Evolutionary conservation across 1,284 basidiomycete genomes (phyloP).

Genomic region (Puccinia hordei): DNA sequence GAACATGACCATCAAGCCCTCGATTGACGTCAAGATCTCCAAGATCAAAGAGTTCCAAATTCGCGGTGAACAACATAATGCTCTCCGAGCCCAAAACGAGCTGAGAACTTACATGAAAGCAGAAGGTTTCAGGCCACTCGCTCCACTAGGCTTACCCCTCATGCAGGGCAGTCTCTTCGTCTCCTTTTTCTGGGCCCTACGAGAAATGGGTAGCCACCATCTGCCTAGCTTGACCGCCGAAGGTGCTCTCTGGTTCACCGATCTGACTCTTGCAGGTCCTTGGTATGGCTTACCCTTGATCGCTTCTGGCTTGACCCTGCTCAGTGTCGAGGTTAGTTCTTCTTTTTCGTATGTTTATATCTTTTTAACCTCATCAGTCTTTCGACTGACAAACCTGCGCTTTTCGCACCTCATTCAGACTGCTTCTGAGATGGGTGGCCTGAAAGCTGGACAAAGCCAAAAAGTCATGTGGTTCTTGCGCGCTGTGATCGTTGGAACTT

Average conservation of each 20-base stretch:
- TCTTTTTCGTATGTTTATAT: neutral
- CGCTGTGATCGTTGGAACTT: conserved; percentile 60
- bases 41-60: no score
- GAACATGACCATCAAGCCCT: no score
- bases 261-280: neutral
- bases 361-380: neutral
- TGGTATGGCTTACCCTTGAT: conserved; percentile 24
- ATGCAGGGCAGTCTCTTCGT: no score
- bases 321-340: conserved; percentile 14
- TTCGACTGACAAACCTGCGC: neutral
- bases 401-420: neutral
- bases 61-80: no score
- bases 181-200: no score
- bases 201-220: no score
- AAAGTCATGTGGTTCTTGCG: conserved; percentile 3
- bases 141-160: no score
- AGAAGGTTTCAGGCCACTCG: no score
- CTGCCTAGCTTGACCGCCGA: no score
- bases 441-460: conserved; percentile 4
- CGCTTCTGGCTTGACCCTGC: conserved; percentile 11
- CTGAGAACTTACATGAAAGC: no score
- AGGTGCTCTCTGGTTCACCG: conserved; percentile 67
- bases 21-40: no score
- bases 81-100: no score
- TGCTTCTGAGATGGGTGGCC: conserved; percentile 10